Evolutionary conservation across 495 filamentous ascomycete species (phyloP), one percentile per base, ranked within the genome.

Genomic region (Penicillium macrosclerotiorum): DNA sequence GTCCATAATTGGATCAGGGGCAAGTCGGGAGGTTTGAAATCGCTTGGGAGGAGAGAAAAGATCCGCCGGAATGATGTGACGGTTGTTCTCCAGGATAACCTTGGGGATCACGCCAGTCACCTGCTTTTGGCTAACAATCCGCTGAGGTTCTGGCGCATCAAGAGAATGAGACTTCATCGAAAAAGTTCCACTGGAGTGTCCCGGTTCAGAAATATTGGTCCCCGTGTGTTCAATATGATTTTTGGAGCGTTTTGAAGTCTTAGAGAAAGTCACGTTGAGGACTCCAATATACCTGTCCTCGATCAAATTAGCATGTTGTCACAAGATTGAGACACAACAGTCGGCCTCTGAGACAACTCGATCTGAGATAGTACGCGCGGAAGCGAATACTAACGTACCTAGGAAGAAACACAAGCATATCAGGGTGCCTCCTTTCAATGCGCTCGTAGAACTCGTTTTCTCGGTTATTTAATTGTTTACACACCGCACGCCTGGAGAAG

Each of bases 391-490:
- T 5, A 20, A 74, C 86, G 49, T 78, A 96, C 91, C 88, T 92
- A 32, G 93, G 93, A 44, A 98, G 69, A 67, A 97, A 98, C 17
- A 82, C 79, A 44, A 98, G 71, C 58, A 98, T 75, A 52, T 96
- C 84, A 30, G 91, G 89, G 65, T 98, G 92, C 43, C 86, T 78
- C 49, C 77, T 79, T 71, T 98, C 93, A 52, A 98, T 85, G 42
- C 84, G 93, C 65, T 98, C 93, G 63, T 98, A 98, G 59, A 98
- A 98, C 66, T 95, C 88, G 68, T 98, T 98, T 58, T 98, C 93
- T 55, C 89, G 75, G 58, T 95, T 97, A 64, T 93, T 97, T 51
- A 98, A 78, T 70, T 95, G 89, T 65, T 98, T 98, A 75, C 94
- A 97, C 13, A 98, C 92, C 42, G 93, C 93, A 50, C 90, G 82